These are phyloP conservation scores for Wickerhamiella galacta DNA, from an alignment of 805 yeast genomes.

Conservation along the genomic window DNA sequence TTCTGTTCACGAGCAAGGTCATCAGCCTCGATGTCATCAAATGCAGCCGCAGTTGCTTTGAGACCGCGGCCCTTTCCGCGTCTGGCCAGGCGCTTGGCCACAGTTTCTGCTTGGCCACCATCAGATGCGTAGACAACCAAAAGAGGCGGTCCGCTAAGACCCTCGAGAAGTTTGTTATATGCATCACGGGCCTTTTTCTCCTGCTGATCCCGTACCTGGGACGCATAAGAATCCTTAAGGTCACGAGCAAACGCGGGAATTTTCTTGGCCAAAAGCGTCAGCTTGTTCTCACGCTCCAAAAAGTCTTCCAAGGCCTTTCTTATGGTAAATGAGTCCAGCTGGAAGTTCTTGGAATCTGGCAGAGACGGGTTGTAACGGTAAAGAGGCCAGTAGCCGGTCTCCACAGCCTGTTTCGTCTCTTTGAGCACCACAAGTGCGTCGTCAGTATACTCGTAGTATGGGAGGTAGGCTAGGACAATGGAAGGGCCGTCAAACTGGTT, in stretches of 20 bases:
- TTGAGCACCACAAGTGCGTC: slow-evolving; percentile 61
- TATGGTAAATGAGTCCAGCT: slow-evolving; percentile 69
- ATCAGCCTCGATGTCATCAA: slow-evolving; percentile 59
- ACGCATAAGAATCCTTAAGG: slow-evolving; percentile 44
- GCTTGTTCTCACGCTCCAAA: slow-evolving; percentile 76
- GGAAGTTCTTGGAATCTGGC: slow-evolving; percentile 41
- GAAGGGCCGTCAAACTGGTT: slow-evolving; percentile 80
- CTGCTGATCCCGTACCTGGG: slow-evolving; percentile 42
- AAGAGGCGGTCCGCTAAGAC: slow-evolving; percentile 82
- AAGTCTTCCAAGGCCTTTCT: slow-evolving; percentile 61
- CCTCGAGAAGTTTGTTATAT: slow-evolving; percentile 59
- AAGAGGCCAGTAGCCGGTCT: slow-evolving; percentile 91
- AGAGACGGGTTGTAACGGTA: slow-evolving; percentile 65
- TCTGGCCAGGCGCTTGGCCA: slow-evolving; percentile 63
- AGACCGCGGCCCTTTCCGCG: slow-evolving; percentile 71
- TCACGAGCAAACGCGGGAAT: slow-evolving; percentile 66
- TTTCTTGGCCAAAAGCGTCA: slow-evolving; percentile 54
- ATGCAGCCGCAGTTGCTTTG: slow-evolving; percentile 44
- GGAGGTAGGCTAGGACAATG: slow-evolving; percentile 76
- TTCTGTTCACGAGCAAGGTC: slow-evolving; percentile 57
- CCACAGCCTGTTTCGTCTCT: slow-evolving; percentile 81
- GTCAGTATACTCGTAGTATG: slow-evolving; percentile 34
- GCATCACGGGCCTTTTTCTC: slow-evolving; percentile 59
- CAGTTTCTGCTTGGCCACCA: slow-evolving; percentile 72
- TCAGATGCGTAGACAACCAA: slow-evolving; percentile 79